Conservation (phyloP, 768 basidiomycete genomes). For the Rhizopogon vulgaris region DNA sequence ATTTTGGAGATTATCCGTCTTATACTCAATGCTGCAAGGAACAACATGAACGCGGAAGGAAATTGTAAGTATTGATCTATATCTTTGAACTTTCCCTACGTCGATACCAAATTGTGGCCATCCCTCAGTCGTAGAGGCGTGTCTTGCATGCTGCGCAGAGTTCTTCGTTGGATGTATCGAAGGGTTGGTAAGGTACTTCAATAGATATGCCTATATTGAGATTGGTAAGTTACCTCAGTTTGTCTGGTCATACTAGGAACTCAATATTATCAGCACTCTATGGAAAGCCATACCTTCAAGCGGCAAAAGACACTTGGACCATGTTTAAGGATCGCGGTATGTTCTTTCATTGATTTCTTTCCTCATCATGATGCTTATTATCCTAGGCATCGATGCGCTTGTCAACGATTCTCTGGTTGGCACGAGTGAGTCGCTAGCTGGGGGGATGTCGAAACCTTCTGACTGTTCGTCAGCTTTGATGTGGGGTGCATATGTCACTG, state of each 20-base stretch:
- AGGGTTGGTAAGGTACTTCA: slow-evolving; percentile 70
- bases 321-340: slow-evolving; percentile 65
- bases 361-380: neutral
- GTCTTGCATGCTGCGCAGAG: slow-evolving; percentile 71
- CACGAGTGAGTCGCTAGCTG: slow-evolving; percentile 46
- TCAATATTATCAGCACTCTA: slow-evolving; percentile 51
- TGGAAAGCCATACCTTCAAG: slow-evolving; percentile 75
- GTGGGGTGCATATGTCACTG: slow-evolving; percentile 77
- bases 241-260: neutral
- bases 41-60: slow-evolving; percentile 57
- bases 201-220: slow-evolving; percentile 81
- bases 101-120: neutral
- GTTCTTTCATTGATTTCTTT: neutral
- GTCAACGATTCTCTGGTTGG: slow-evolving; percentile 80
- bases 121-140: slow-evolving; percentile 59
- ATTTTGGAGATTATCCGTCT: slow-evolving; percentile 64
- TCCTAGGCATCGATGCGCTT: slow-evolving; percentile 58
- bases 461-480: slow-evolving; percentile 44
- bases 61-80: slow-evolving; percentile 42
- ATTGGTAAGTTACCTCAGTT: slow-evolving; percentile 43
- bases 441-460: neutral
- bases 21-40: slow-evolving; percentile 50
- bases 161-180: slow-evolving; percentile 75
- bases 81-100: neutral
- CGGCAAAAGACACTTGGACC: slow-evolving; percentile 81